Percentiles rank a stretch among this genome's conserved stretches.
These are phyloP conservation scores for Anthoceros angustus DNA, from an alignment of 225 moss, liverwort and hornwort genomes.

Conservation along the genomic window DNA sequence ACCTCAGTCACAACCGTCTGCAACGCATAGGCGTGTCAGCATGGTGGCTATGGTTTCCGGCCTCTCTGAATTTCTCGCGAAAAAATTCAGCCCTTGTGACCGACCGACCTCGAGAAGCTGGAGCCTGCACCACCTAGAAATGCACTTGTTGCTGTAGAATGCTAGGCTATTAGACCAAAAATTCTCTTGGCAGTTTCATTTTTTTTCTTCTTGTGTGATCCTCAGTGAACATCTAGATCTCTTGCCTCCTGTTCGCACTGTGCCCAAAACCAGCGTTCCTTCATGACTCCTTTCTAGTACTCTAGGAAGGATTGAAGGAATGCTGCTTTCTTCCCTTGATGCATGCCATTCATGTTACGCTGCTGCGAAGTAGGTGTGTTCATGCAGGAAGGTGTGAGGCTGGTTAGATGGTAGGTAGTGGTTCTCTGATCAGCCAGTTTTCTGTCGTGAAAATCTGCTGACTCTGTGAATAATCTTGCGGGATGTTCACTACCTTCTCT, in stretches of 20 bases:
- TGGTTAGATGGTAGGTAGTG: no score
- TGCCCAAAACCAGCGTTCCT: conserved; percentile 1
- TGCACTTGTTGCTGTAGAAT: no score
- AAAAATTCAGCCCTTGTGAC: neutral
- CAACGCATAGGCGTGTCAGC: neutral
- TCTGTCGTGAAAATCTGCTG: no score
- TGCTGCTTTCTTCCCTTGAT: neutral
- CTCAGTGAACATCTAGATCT: neutral
- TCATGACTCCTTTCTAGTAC: neutral
- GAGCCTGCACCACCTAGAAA: neutral
- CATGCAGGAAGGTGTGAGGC: no score
- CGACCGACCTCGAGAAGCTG: neutral
- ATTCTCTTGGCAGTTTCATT: neutral
- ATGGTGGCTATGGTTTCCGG: neutral
- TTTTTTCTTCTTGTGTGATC: conserved; percentile 1
- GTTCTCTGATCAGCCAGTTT: no score
- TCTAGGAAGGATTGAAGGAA: neutral
- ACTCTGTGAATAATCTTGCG: no score
- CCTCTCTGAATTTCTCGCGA: neutral
- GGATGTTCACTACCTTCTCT: no score
- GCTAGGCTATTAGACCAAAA: conserved; percentile 3
- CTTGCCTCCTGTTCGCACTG: neutral
- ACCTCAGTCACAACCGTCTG: neutral
- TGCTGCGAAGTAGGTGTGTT: no score
- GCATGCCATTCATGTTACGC: neutral